Evolutionary conservation across 805 yeast genomes (phyloP), one percentile per base, ranked within the genome.

Genomic region (Yueomyces sp.): DNA sequence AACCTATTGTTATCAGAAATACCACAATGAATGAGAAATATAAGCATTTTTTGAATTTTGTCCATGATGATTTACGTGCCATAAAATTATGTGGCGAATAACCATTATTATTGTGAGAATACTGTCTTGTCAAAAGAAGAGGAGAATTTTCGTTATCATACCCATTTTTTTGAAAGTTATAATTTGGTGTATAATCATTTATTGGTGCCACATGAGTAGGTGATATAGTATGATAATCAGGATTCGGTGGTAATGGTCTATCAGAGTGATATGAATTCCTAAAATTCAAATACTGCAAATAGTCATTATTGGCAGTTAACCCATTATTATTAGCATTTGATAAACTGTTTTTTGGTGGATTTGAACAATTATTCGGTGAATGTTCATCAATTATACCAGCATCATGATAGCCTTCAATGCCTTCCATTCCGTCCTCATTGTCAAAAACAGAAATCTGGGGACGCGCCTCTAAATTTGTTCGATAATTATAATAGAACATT

Each of bases 1-100:
- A 86, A 1, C 95, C 95, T 31, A 82, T 59, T 1, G 78, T 66
- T 8, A 85, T 60, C n/a, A 85, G 67, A 11, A 72, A 57, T 12
- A 75, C 50, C 9, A 65, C 63, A 29, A 65, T 52, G 11, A 63
- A 51, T 4, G 63, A 52, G 40, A 66, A 56, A 44, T 64, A 65
- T 30, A 67, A 43, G 37, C 61, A 59, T 40, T 59, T 61, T 38
- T 59, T 62, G n/a, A 67, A 42, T 26, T 52, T 56, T 19, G 59
- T 59, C 52, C 66, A 53, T 1, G 57, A 45, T 0, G 60, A 50
- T 42, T 53, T 58, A 32, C 55, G 59, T 2, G 63, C 64, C 45
- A 59, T 62, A 43, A 66, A 73, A 47, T 73, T 69, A 54, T 73
- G 78, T 0, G 79, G 78, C 0, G 77, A 71, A 43, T 69, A 68